Evolutionary conservation across 192 early-diverging fungal species (phyloP), one percentile per base, ranked within the genome.

Genomic region (Linnemannia elongata): DNA sequence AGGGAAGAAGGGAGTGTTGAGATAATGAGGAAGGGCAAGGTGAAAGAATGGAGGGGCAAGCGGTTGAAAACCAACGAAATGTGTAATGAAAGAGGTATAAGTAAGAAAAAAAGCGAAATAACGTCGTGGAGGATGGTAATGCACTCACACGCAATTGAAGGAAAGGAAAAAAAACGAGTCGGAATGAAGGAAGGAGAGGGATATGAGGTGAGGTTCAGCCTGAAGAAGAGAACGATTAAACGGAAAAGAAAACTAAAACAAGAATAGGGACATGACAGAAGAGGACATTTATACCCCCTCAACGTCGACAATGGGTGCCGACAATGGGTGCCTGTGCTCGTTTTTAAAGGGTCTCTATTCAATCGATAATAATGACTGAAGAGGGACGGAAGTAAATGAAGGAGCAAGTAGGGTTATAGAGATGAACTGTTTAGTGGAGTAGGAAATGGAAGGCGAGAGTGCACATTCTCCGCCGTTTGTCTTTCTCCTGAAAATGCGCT

Each of bases 301-400:
- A 38, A 91, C 79, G 36, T 81, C 74, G 22, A 85, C 10, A 17
- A 89, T 27, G 12, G n/a, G 91, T 79, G 45, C 82, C 72, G 22
- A 85, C 10, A 17, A 89, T 27, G 12, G n/a, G 91, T 79, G 45
- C 82, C 72, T 6, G 66, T 82, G 42, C 68, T 69, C 30, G 27
- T 45, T 7, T 7, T 45, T 1, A 15, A 38, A 38, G 33, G 22
- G 36, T 57, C 44, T 38, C 39, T 42, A 49, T 49, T 49, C 13
- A 49, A 17, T 49, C 47, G 15, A 45, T 45, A 45, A 49, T 49
- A 49, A 12, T 49, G 47, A 44, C 42, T 44, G 42, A 44, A 44
- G 42, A 44, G 0, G 42, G 10, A 44, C 1, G 6, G 8, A 44
- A 0, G 47, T 15, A 49, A 49, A 18, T 1, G 17, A 49, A 49